These are phyloP conservation scores for Ophiostoma piceae DNA, from an alignment of 2,329 filamentous ascomycete genomes.

Conservation along the genomic window DNA sequence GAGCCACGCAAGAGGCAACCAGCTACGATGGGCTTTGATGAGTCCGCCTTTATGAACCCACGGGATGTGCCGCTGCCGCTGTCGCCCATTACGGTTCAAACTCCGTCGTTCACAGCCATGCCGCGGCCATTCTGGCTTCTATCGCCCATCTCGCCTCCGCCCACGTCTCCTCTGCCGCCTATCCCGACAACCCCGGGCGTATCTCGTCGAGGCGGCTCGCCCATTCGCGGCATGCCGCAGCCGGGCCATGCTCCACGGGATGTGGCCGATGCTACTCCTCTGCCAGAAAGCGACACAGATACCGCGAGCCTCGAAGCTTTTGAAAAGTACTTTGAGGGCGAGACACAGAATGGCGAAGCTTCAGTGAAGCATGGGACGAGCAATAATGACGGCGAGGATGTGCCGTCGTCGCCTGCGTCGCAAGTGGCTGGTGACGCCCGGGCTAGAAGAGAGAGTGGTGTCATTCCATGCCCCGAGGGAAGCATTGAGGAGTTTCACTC, in stretches of 20 bases:
- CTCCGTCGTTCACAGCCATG: too few species aligned
- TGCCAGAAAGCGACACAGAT: neutral
- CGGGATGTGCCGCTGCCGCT: neutral
- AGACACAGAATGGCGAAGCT: too few species aligned
- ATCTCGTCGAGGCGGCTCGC: neutral
- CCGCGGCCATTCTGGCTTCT: neutral
- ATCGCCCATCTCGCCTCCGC: slow-evolving; percentile 20
- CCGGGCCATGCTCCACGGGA: neutral
- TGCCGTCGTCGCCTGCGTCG: neutral
- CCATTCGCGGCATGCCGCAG: neutral
- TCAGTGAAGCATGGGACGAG: too few species aligned
- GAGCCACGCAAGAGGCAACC: neutral
- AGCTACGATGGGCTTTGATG: neutral
- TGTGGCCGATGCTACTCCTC: neutral
- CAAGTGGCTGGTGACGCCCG: neutral
- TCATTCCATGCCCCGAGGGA: neutral
- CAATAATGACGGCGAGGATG: neutral
- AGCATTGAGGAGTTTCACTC: neutral
- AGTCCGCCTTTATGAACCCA: neutral
- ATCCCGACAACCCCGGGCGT: slow-evolving; percentile 13
- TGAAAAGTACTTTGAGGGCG: neutral
- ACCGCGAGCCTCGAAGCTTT: neutral
- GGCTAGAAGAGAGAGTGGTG: neutral
- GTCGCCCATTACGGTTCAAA: neutral
- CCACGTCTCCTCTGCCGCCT: slow-evolving; percentile 22